phyloP scores from a whole-genome alignment of 2,329 filamentous ascomycete genomes.

The Tympanopsis confertula region DNA sequence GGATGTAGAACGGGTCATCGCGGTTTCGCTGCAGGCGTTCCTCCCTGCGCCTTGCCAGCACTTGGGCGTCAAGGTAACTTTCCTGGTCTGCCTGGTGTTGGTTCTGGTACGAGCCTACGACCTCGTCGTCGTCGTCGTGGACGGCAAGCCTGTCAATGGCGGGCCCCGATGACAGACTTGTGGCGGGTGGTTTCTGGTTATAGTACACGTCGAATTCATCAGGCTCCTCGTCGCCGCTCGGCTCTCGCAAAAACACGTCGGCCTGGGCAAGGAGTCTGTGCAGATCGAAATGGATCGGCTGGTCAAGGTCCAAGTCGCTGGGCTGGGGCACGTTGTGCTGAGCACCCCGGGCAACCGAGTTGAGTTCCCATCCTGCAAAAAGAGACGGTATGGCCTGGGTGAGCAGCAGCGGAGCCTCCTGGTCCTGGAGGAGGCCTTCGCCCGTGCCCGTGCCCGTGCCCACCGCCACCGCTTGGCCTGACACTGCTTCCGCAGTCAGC shows the following conservation, averaged over 20 bases:
- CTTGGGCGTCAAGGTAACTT: constrained; percentile 60
- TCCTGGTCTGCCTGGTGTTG: constrained; percentile 51
- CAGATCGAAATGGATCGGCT: constrained; percentile 69
- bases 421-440: too few relatives aligned
- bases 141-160: constrained; percentile 41
- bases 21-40: constrained; percentile 73
- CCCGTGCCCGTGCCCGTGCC: too few relatives aligned
- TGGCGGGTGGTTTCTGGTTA: constrained; percentile 39
- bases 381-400: constrained; percentile 83
- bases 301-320: constrained; percentile 64
- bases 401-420: constrained; percentile 70
- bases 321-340: constrained; percentile 79
- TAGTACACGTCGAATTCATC: constrained; percentile 61
- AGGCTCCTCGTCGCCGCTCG: constrained; percentile 31
- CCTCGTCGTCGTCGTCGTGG: constrained; percentile 23
- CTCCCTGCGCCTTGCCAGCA: constrained; percentile 60
- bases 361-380: constrained; percentile 77
- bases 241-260: constrained; percentile 32
- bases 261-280: constrained; percentile 51
- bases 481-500: constrained; percentile 70
- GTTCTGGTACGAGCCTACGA: constrained; percentile 37
- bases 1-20: constrained; percentile 93
- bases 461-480: constrained; percentile 48
- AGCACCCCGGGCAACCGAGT: constrained; percentile 74
- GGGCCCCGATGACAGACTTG: constrained; percentile 40